Percentiles rank a stretch among this genome's conserved stretches.
Conservation (phyloP, 2,329 filamentous ascomycete species). For the Plectosphaerella cucumerina region DNA sequence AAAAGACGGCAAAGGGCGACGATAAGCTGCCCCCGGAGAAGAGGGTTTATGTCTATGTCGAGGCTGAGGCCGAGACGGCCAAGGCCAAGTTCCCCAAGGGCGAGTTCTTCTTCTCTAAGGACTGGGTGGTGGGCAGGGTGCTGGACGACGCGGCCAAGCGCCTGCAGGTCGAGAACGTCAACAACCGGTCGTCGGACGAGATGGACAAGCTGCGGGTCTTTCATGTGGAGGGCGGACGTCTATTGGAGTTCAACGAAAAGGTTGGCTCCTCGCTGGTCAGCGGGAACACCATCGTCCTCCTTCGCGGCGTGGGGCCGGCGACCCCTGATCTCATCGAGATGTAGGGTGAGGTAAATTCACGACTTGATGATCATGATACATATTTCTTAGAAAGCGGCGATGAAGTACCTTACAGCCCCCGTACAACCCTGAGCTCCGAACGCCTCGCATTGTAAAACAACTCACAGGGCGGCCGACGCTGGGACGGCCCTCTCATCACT, state of each 20-base stretch:
- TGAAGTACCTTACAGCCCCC: no score
- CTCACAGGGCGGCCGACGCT: no score
- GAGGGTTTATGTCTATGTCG: constrained; percentile 84
- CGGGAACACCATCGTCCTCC: constrained; percentile 85
- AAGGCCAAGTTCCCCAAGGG: constrained; percentile 78
- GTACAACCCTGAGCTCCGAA: no score
- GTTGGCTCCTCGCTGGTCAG: constrained; percentile 68
- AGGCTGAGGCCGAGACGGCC: constrained; percentile 83
- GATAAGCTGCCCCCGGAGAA: constrained; percentile 75
- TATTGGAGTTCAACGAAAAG: constrained; percentile 87
- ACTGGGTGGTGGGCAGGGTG: constrained; percentile 86
- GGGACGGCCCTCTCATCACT: neutral
- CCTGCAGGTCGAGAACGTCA: constrained; percentile 77
- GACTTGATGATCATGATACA: constrained; percentile 4
- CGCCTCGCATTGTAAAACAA: no score
- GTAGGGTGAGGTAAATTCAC: constrained; percentile 16
- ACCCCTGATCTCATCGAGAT: constrained; percentile 67
- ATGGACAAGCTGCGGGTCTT: constrained; percentile 81
- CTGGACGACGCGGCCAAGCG: constrained; percentile 74
- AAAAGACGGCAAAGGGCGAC: constrained; percentile 87
- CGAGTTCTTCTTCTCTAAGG: constrained; percentile 73
- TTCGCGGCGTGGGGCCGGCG: constrained; percentile 77
- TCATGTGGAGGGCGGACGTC: constrained; percentile 82
- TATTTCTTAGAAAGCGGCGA: no score
- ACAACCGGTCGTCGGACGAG: constrained; percentile 73